A percentile compares a stretch with the other conserved stretches of the same genome.
Conservation (phyloP, 768 basidiomycete species). For the Rossbeevera mucosa region DNA sequence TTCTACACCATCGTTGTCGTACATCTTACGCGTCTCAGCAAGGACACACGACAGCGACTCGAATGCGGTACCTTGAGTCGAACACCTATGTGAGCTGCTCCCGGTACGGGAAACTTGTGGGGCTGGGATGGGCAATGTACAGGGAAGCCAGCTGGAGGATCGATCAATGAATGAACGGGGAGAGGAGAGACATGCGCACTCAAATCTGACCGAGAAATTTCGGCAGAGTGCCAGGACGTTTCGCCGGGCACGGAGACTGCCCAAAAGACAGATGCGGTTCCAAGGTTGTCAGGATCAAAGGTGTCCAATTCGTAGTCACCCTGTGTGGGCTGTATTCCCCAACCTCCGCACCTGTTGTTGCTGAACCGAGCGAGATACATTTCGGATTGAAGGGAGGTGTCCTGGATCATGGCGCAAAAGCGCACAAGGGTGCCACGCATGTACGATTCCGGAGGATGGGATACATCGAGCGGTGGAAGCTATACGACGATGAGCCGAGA, state of each 20-base stretch:
- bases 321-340: constrained; percentile 52
- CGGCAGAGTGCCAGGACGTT: constrained; percentile 48
- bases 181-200: constrained; percentile 14
- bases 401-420: constrained; percentile 79
- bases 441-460: constrained; percentile 46
- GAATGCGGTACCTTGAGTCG: constrained; percentile 57
- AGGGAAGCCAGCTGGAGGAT: constrained; percentile 21
- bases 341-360: constrained; percentile 58
- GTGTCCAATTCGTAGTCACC: constrained; percentile 5
- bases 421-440: constrained; percentile 55
- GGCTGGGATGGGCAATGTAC: constrained; percentile 31
- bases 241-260: constrained; percentile 71
- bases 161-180: neutral
- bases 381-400: constrained; percentile 69
- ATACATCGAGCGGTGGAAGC: constrained; percentile 55
- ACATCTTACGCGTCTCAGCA: constrained; percentile 43
- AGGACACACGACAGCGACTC: neutral
- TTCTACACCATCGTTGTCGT: constrained; percentile 43
- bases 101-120: constrained; percentile 64
- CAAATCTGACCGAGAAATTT: constrained; percentile 22
- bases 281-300: constrained; percentile 48
- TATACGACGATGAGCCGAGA: constrained; percentile 22
- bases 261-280: constrained; percentile 66
- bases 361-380: constrained; percentile 56
- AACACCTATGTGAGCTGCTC: constrained; percentile 55